Base-by-base conservation (phyloP, 164 flowering plant species). In the Nymphaea thermarum region DNA sequence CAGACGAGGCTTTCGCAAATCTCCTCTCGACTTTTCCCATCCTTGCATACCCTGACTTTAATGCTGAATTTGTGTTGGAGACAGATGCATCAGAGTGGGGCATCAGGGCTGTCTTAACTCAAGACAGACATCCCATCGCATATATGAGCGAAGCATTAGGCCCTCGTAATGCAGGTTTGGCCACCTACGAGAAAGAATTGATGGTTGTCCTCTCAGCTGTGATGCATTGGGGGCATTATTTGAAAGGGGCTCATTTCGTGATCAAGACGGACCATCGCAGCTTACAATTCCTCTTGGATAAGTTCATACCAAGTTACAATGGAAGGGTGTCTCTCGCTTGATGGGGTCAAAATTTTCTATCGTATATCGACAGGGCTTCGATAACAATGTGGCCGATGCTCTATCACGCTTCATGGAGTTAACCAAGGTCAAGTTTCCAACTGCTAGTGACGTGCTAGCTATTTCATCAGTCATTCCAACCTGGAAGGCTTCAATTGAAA, bases 141-240 rank as follows among this genome's bases (percentile, higher is more conserved):
- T 74, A 41, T 16, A 66, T 43, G 12, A 70, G 73, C n/a, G 43
- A 61, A 8, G 69, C 66, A 6, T 17, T 69, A 55, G 4, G 63
- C 68, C 4, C 60, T n/a, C n/a, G 44, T 12, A 16, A 53, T 57
- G 15, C 55, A 0, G 0, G 53, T 2, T 7, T 70, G 2, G 66
- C 70, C 17, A 64, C 67, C 3, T 76, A 76, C 70, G 73, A 76
- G 44, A 76, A 67, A 36, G 76, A 72, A 17, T 10, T 76, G 6
- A 2, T 76, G 47, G 73, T 68, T 11, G n/a, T 71, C 6, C 64
- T 66, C 1, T 4, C 41, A 8, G 68, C 60, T 4, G 68, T 65
- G 6, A 43, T 12, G 59, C 65, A 15, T 71, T 25, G 69, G 64
- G 3, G 73, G 2, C 68, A 53, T 16, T 71, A 71, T 60, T 15